Percentiles rank a stretch among this genome's conserved stretches.
Conservation (phyloP, 192 early-diverging fungal genomes). For the Dissophora globulifera region DNA sequence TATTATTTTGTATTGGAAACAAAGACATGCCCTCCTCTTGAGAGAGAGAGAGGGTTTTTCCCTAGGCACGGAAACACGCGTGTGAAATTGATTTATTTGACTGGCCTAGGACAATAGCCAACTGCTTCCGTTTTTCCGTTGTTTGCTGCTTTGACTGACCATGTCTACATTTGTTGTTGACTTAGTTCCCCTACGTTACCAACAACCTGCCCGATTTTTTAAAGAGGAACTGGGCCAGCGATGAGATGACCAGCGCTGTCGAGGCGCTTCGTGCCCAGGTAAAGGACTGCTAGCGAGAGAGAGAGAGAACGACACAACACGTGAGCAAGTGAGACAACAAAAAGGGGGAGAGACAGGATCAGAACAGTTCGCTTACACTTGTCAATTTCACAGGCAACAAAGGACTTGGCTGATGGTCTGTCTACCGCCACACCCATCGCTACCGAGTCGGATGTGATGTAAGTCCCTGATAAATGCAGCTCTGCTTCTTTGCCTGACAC, state of each 20-base stretch:
- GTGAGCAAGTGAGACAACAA: too few species aligned
- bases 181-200: constrained; percentile 86
- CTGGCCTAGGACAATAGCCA: too few species aligned
- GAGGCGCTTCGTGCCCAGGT: constrained; percentile 65
- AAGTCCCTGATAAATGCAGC: constrained; percentile 4
- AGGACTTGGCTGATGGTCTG: constrained; percentile 58
- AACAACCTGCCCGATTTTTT: constrained; percentile 74
- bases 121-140: too few species aligned
- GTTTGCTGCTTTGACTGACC: too few species aligned
- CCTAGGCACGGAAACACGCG: too few species aligned
- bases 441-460: constrained; percentile 36
- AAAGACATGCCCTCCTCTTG: background rate
- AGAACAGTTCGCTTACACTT: too few species aligned
- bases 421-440: constrained; percentile 58
- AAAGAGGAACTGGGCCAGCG: constrained; percentile 57
- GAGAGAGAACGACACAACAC: too few species aligned
- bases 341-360: too few species aligned
- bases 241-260: constrained; percentile 56
- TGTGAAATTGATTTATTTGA: too few species aligned
- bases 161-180: background rate
- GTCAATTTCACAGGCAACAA: constrained; percentile 43
- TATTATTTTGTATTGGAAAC: background rate
- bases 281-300: too few species aligned
- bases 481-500: too few species aligned
- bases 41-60: too few species aligned